Evolutionary conservation across 2,329 filamentous ascomycete genomes (phyloP), one percentile per base, ranked within the genome.

Genomic region (Rhinocladiella similis): DNA sequence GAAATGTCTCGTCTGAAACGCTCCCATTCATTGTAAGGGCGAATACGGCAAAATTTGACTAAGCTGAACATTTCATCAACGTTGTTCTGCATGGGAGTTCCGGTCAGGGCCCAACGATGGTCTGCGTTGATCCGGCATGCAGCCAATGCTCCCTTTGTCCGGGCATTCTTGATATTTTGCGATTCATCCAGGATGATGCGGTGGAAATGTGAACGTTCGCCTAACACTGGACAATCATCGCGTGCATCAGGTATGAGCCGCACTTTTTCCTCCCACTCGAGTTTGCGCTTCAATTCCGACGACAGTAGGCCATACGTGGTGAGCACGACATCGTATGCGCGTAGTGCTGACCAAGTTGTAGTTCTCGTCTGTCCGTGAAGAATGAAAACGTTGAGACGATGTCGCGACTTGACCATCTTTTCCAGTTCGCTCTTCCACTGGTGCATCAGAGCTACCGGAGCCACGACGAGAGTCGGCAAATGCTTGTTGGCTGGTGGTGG

Each of bases 31-130:
- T 82, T 83, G 70, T 94, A 96, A 1, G 90, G 91, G 57, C 80
- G 80, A 67, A 95, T 92, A 2, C 80, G 79, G 14, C 96, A 77
- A 66, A 96, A 97, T 2, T 83, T 81, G 43, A 96, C 78, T 18
- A 96, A 74, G 0, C 90, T 89, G 66, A 83, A 91, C 2, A 96
- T 77, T 65, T 97, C 92, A 20, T 83, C 77, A 2, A 93, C 84
- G 12, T 81, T 84, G 65, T 96, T 96, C 88, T 94, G 94, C 88
- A 93, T 91, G 0, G 90, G 90, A 0, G 90, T 94, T 22, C 90
- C 90, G 2, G 87, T 90, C 70, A 93, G 81, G 67, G 87, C 91
- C 75, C 89, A 86, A 47, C 89, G 80, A 67, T 88, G 83, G 35
- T 75, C 77, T 13, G 87, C 77, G 57, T 81, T 73, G 14, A 94